Base-by-base conservation (phyloP, 164 flowering plant genomes). In the Macadamia tetraphylla region DNA sequence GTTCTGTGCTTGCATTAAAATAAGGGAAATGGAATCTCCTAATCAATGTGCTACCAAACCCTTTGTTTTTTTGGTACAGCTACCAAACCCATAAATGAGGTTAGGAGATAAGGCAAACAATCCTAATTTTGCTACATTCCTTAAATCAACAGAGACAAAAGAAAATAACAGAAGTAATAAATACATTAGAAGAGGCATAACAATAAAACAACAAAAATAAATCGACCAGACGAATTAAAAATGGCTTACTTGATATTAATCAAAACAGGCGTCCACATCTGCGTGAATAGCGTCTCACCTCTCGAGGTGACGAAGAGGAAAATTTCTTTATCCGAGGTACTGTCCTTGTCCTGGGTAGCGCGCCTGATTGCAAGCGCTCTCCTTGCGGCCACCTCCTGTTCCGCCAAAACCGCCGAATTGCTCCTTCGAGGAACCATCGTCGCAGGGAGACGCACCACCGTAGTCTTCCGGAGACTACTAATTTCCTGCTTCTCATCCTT, bases 251-350 rank as follows among this genome's bases (percentile, higher is more conserved):
- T 90, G 73, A 77, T 70, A 18, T 75, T 63, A 14, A 55, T 68
- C 11, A 78, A 69, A 9, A 73, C 77, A 1, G 92, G 92, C 29
- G 81, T 78, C 96, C 96, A 90, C 2, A 84, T 83, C 77, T 87
- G 91, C 18, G 92, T 87, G 58, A 88, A 90, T 29, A 90, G 29
- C 0, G 90, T 81, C 1, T 84, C 86, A 3, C 88, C 90, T 67
- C 90, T 81, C 0, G 71, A 13, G 0, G 83, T 75, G 1, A 14
- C 75, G 43, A 88, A 86, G 55, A 88, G 46, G 2, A 72, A 78
- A 60, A 71, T 79, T 12, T 79, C 87, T 72, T 88, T 80, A 18
- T 68, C 67, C 4, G 75, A 56, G 52, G 63, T 67, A 6, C 52
- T 68, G 42, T 70, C 78, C 14, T 43, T 59, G 52, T 83, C 93